Evolutionary conservation across 495 filamentous ascomycete genomes (phyloP).

Genomic region (Jackrogersella minutella): DNA sequence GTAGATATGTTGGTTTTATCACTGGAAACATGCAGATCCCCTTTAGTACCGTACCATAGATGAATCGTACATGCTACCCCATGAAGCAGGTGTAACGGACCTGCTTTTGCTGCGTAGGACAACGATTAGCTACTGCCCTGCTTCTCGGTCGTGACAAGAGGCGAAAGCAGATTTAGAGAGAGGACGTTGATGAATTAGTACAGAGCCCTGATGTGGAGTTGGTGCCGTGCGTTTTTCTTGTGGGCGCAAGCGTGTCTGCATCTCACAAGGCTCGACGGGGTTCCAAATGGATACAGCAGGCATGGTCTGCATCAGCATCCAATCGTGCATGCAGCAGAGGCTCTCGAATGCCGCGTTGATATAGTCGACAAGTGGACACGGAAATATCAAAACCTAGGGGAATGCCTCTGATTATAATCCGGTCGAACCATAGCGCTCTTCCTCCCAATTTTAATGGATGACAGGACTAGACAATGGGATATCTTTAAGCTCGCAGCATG

Average conservation of each 20-base stretch:
- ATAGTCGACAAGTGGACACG: constrained; percentile 10
- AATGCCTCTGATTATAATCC: constrained; percentile 12
- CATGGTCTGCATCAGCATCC: constrained; percentile 31
- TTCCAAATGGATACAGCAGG: constrained; percentile 21
- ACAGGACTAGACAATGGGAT: constrained; percentile 26
- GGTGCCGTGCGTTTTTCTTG: constrained; percentile 18
- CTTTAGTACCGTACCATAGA: constrained; percentile 11
- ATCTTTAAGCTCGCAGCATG: constrained; percentile 41
- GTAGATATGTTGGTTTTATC: constrained; percentile 6
- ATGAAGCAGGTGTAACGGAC: constrained; percentile 39
- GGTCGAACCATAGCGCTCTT: neutral
- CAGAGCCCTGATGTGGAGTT: constrained; percentile 20
- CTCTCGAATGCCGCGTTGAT: constrained; percentile 20
- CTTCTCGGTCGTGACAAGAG: constrained; percentile 15
- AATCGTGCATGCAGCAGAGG: constrained; percentile 38
- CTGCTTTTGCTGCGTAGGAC: constrained; percentile 36
- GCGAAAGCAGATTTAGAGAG: constrained; percentile 7
- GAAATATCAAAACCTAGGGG: constrained; percentile 13
- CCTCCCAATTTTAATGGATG: constrained; percentile 22
- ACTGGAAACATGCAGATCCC: constrained; percentile 17
- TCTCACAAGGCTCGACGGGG: constrained; percentile 27
- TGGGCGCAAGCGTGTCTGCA: constrained; percentile 25
- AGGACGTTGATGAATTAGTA: constrained; percentile 22
- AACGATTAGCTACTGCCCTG: constrained; percentile 35
- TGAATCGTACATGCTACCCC: constrained; percentile 35